Evolutionary conservation across 345 rosid genomes (phyloP).

Genomic region (Psidium guajava): DNA sequence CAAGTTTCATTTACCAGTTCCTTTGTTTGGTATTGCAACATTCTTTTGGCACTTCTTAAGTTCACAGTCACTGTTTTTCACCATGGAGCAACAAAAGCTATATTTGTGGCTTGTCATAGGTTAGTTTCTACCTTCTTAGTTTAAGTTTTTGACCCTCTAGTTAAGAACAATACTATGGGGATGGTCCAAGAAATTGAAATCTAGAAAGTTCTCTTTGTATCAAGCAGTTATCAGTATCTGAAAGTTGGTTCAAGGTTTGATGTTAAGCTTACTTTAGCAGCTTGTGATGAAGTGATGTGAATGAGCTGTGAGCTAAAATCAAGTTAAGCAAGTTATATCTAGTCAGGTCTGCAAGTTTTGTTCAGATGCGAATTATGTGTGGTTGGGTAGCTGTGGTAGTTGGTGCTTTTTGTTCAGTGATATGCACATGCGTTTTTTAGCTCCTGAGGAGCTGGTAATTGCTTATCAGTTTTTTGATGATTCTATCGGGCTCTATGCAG

Average conservation of each 20-base stretch:
- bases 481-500: not conserved
- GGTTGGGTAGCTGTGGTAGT: not conserved
- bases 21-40: not conserved
- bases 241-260: not conserved
- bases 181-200: not conserved
- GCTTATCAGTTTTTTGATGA: not conserved
- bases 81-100: not conserved
- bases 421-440: not conserved
- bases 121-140: not conserved
- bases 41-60: not conserved
- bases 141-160: not conserved
- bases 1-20: not conserved
- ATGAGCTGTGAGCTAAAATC: not conserved
- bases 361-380: not conserved
- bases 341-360: not conserved
- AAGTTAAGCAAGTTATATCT: not conserved
- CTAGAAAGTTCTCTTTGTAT: not conserved
- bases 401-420: not conserved
- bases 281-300: not conserved
- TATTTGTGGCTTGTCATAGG: not conserved
- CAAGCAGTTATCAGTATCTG: not conserved
- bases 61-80: not conserved
- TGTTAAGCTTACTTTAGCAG: not conserved
- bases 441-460: not conserved
- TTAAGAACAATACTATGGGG: not conserved